A percentile compares a stretch with the other conserved stretches of the same genome.
These are phyloP conservation scores for Claviceps humidiphila DNA, from an alignment of 2,329 filamentous ascomycete species.

Conservation along the genomic window DNA sequence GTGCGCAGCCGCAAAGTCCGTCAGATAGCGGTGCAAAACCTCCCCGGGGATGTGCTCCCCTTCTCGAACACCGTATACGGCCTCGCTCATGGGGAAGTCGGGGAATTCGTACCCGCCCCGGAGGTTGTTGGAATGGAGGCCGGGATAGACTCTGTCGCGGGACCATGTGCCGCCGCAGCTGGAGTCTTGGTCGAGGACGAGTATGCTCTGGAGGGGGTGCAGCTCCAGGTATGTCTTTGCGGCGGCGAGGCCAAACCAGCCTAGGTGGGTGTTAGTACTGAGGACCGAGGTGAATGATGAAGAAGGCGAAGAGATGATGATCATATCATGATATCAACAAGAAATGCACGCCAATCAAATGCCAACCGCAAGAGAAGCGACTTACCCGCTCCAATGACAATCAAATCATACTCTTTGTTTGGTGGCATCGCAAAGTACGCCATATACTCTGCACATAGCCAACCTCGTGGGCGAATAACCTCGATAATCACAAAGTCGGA, in stretches of 20 bases:
- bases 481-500: too few species aligned
- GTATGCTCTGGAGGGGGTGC: slow-evolving; percentile 30
- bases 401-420: not conserved
- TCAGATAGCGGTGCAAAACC: slow-evolving; percentile 24
- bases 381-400: not conserved
- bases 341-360: not conserved
- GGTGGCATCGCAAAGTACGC: not conserved
- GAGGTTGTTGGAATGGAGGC: slow-evolving; percentile 51
- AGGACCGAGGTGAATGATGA: too few species aligned
- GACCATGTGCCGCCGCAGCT: slow-evolving; percentile 48
- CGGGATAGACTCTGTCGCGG: slow-evolving; percentile 42
- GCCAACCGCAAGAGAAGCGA: not conserved
- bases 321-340: too few species aligned
- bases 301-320: too few species aligned
- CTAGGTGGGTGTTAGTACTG: slow-evolving; percentile 11
- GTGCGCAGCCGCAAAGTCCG: slow-evolving; percentile 28
- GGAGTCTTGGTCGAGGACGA: slow-evolving; percentile 37
- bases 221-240: slow-evolving; percentile 39
- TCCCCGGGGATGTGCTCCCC: slow-evolving; percentile 23
- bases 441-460: not conserved
- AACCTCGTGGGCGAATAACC: too few species aligned
- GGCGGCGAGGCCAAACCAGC: slow-evolving; percentile 37
- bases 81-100: slow-evolving; percentile 46
- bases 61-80: slow-evolving; percentile 25
- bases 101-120: slow-evolving; percentile 49